Base-by-base conservation (phyloP, 371 early-diverging fungal species). In the Syncephalis fuscata region DNA sequence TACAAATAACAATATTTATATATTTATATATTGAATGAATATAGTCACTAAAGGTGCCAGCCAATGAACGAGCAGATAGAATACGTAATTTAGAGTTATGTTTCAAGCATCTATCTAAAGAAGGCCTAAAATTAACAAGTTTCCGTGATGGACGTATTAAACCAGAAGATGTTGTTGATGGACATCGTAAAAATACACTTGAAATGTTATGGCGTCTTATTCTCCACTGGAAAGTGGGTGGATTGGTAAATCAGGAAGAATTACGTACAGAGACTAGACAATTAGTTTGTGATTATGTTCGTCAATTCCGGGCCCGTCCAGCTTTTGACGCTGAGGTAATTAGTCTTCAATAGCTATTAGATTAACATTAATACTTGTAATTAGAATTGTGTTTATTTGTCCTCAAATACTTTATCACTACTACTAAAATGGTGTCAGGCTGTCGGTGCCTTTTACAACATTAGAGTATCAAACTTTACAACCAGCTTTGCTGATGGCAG, bases 161-260 rank as follows among this genome's bases (percentile, higher is more conserved):
- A 14, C 39, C 63, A 26, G 48, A 57, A 10, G 60, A 59, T 23
- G 51, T 63, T 24, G 63, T 63, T 1, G 61, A 60, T 21, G 63
- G 63, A 4, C 60, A 63, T 20, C 60, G 63, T 9, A 60, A 63
- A 43, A 63, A 63, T 46, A 63, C 60, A 3, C 60, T 63, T 49
- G 63, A 56, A 3, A 45, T 63, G n/a, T 40, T 63, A 3, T 63
- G 63, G 63, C 57, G 57, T n/a, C 37, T 63, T 39, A 58, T 63
- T 42, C 47, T 63, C 43, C 54, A 60, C 26, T 63, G 63, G 63
- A 60, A 57, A 25, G 60, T 63, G 3, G 41, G 61, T 16, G 60
- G 52, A 2, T 43, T 63, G 16, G 41, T 63, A 20, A 58, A 60
- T 25, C 50, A 56, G 4, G 26, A 11, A 15, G 51, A 51, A 1